These are phyloP conservation scores for Thraustochytrium striatum DNA, from an alignment of 352 stramenopile genomes.

Conservation along the genomic window DNA sequence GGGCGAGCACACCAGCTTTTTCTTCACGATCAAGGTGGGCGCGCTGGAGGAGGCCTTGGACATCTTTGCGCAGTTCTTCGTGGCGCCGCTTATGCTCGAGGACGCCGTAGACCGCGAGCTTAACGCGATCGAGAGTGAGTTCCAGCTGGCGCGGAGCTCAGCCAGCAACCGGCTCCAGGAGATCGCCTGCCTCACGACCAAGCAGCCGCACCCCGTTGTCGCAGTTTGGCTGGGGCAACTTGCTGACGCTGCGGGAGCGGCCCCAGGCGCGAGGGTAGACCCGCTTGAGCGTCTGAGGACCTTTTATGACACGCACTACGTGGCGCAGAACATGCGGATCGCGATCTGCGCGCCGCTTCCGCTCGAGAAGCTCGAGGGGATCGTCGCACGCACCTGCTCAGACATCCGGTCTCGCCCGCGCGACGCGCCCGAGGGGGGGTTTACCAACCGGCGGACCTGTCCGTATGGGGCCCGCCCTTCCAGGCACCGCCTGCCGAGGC, in stretches of 20 bases:
- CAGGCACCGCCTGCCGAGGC: background rate
- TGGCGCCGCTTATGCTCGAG: slow-evolving; percentile 73
- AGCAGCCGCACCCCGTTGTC: slow-evolving; percentile 62
- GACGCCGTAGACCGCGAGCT: slow-evolving; percentile 76
- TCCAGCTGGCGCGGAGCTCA: slow-evolving; percentile 51
- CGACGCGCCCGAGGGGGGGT: background rate
- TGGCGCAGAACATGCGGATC: slow-evolving; percentile 74
- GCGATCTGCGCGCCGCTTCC: slow-evolving; percentile 69
- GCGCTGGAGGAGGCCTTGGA: slow-evolving; percentile 69
- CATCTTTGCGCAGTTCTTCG: slow-evolving; percentile 91
- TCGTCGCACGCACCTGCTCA: slow-evolving; percentile 65
- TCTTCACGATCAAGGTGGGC: slow-evolving; percentile 76
- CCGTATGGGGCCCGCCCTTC: background rate
- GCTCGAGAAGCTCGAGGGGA: slow-evolving; percentile 67
- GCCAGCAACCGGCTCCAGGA: slow-evolving; percentile 62
- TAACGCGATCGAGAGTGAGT: slow-evolving; percentile 79
- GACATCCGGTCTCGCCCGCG: slow-evolving; percentile 52
- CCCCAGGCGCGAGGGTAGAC: too few species aligned
- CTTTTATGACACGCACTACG: slow-evolving; percentile 71
- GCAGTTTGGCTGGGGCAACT: slow-evolving; percentile 81
- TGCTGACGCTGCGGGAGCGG: slow-evolving; percentile 54
- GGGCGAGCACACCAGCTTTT: slow-evolving; percentile 76
- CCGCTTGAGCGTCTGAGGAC: slow-evolving; percentile 51
- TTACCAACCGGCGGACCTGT: too few species aligned
- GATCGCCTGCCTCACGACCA: slow-evolving; percentile 65